phyloP scores from a whole-genome alignment of 371 early-diverging fungal genomes.

The Rhizopus arrhizus region DNA sequence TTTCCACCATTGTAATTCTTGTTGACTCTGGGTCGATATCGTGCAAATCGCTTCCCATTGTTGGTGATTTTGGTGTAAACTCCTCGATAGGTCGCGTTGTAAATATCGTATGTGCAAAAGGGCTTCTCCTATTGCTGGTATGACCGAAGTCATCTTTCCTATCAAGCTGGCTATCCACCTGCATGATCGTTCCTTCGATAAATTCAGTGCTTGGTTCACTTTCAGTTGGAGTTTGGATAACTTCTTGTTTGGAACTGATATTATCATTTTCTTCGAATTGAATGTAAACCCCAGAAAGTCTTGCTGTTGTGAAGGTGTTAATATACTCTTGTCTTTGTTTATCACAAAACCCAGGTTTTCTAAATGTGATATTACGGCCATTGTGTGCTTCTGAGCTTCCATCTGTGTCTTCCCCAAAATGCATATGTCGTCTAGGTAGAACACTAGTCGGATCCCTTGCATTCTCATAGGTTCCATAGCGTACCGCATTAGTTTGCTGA shows the following conservation, averaged over 20 bases:
- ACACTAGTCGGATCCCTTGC: too few species aligned
- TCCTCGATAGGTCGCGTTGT: conserved; percentile 2
- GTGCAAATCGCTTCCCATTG: not conserved
- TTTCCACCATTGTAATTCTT: conserved; percentile 7
- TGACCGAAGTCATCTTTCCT: conserved; percentile 22
- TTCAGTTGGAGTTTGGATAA: conserved; percentile 75
- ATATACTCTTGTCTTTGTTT: conserved; percentile 2
- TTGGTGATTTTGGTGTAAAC: not conserved
- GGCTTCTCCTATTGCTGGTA: too few species aligned
- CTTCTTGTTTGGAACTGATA: conserved; percentile 83
- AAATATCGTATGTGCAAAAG: too few species aligned
- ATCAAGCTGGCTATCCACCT: conserved; percentile 17
- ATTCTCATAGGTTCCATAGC: too few species aligned
- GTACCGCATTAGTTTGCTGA: too few species aligned
- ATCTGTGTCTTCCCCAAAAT: too few species aligned
- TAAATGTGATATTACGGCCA: too few species aligned
- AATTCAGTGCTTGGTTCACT: too few species aligned
- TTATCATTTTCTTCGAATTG: conserved; percentile 3
- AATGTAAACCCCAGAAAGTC: conserved; percentile 9
- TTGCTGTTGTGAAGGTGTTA: not conserved
- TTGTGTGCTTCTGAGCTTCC: too few species aligned
- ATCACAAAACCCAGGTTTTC: too few species aligned
- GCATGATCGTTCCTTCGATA: too few species aligned
- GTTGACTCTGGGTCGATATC: not conserved
- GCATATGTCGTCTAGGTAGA: too few species aligned